phyloP scores from a whole-genome alignment of 2,329 filamentous ascomycete species.

The Verticillium tricorpus region DNA sequence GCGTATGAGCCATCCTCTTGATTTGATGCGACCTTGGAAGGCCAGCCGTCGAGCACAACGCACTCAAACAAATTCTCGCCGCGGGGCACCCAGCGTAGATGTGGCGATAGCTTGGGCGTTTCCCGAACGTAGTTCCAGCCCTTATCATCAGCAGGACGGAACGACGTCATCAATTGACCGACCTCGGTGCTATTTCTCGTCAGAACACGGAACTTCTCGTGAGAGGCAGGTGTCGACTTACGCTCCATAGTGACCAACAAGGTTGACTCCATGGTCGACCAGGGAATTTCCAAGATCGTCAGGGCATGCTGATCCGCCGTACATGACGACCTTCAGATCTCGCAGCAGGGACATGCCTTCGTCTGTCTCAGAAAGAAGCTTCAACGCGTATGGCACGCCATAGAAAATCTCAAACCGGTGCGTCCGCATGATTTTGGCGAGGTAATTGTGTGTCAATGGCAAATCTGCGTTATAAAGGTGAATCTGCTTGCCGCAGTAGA shows the following conservation, averaged over 20 bases:
- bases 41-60: slow-evolving; percentile 30
- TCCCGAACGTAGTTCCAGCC: slow-evolving; percentile 59
- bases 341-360: slow-evolving; percentile 45
- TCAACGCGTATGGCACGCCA: slow-evolving; percentile 60
- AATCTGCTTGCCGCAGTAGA: slow-evolving; percentile 45
- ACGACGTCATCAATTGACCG: slow-evolving; percentile 58
- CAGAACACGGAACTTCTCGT: not conserved
- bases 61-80: slow-evolving; percentile 31
- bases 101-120: slow-evolving; percentile 32
- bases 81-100: slow-evolving; percentile 24
- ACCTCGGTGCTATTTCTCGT: slow-evolving; percentile 43
- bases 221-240: slow-evolving; percentile 23
- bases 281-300: slow-evolving; percentile 53
- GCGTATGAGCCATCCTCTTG: slow-evolving; percentile 55
- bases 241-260: slow-evolving; percentile 54
- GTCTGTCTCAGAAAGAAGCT: slow-evolving; percentile 54
- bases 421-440: slow-evolving; percentile 38
- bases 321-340: slow-evolving; percentile 48
- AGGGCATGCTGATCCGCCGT: slow-evolving; percentile 53
- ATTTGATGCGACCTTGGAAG: slow-evolving; percentile 49
- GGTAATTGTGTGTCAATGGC: slow-evolving; percentile 46
- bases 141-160: slow-evolving; percentile 45
- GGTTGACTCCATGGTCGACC: slow-evolving; percentile 46
- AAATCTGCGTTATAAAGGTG: slow-evolving; percentile 50
- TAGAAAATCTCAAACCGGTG: slow-evolving; percentile 50